phyloP scores from a whole-genome alignment of 78 protist genomes.

The Dictyostelium firmibasis region DNA sequence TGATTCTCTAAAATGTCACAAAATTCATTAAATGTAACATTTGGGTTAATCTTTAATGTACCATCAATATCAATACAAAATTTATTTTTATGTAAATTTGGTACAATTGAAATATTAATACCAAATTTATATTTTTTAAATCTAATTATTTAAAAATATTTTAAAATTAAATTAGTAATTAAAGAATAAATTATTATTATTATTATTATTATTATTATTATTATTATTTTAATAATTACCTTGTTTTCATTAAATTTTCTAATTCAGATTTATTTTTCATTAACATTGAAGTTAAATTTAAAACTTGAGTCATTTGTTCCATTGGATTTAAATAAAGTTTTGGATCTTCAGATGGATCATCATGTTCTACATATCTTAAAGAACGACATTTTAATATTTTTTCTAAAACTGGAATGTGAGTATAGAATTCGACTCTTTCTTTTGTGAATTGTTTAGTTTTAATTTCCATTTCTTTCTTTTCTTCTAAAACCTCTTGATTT shows the following conservation, averaged over 20 bases:
- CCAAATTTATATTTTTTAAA: background rate
- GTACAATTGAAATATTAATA: constrained; percentile 8
- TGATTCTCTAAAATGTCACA: constrained; percentile 18
- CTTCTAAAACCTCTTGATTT: background rate
- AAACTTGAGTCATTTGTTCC: constrained; percentile 29
- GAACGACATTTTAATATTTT: constrained; percentile 25
- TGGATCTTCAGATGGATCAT: constrained; percentile 67
- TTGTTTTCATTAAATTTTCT: constrained; percentile 12
- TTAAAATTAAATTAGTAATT: no score
- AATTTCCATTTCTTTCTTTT: background rate
- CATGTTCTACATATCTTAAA: background rate
- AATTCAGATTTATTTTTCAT: constrained; percentile 12
- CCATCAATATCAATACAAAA: constrained; percentile 53
- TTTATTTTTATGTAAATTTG: constrained; percentile 30
- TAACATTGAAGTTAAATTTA: constrained; percentile 17
- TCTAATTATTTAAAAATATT: background rate
- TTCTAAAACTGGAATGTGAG: background rate
- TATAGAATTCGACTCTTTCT: constrained; percentile 14
- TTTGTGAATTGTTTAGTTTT: background rate
- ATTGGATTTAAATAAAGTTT: background rate
- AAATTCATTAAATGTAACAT: constrained; percentile 20
- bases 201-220: background rate
- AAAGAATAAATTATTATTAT: background rate
- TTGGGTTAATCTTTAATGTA: constrained; percentile 21
- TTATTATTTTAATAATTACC: constrained; percentile 2